Conservation (phyloP, 23 red algal genomes). For the Gracilaria domingensis region DNA sequence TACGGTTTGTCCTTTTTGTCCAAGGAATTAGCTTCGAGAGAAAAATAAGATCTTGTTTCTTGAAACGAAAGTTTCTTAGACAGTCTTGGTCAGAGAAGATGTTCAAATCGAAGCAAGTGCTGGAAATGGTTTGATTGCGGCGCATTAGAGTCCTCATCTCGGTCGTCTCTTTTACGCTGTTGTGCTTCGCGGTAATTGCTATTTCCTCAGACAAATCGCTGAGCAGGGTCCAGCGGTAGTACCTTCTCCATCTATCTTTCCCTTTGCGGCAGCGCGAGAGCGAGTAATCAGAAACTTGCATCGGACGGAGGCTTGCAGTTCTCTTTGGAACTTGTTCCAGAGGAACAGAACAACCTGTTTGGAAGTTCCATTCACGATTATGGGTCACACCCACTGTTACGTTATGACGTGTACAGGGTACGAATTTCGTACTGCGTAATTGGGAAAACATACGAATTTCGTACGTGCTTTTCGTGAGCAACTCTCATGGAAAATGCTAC, state of each 20-base stretch:
- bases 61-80: slow-evolving; percentile 39
- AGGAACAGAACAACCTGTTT: background rate
- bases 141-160: background rate
- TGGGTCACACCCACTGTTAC: background rate
- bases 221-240: background rate
- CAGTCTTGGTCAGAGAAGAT: background rate
- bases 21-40: background rate
- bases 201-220: background rate
- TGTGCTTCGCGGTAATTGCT: background rate
- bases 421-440: background rate
- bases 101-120: background rate
- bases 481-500: background rate
- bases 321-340: background rate
- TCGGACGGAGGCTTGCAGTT: background rate
- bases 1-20: background rate
- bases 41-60: background rate
- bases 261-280: background rate
- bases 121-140: background rate
- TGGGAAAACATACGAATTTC: background rate
- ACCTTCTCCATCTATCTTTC: background rate
- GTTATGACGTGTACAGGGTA: background rate
- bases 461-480: background rate
- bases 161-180: background rate
- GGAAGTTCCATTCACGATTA: background rate
- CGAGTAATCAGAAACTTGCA: background rate